Evolutionary conservation across 371 early-diverging fungal species (phyloP).

Genomic region (Syncephalastrum contaminatum): DNA sequence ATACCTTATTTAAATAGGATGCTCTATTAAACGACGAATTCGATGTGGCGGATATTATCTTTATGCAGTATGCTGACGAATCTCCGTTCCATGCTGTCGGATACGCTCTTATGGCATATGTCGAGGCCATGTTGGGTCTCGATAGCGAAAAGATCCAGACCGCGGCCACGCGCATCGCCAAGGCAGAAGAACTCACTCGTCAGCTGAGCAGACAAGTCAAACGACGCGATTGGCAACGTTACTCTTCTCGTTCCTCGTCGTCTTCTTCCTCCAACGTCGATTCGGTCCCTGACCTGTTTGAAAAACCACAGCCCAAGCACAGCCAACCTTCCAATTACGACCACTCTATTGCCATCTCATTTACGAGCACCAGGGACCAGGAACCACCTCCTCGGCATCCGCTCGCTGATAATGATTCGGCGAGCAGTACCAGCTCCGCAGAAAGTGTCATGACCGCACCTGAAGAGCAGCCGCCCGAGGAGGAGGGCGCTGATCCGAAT

Average conservation of each 20-base stretch:
- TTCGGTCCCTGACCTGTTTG: no score
- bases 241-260: no score
- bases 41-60: conserved; percentile 37
- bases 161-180: conserved; percentile 40
- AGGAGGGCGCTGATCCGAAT: not conserved
- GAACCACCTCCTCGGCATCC: no score
- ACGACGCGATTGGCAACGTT: conserved; percentile 20
- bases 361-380: no score
- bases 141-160: conserved; percentile 37
- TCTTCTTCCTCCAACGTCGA: no score
- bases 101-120: conserved; percentile 46
- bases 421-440: not conserved
- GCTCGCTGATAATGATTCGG: not conserved
- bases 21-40: conserved; percentile 50
- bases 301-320: no score
- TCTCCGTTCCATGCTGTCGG: conserved; percentile 55
- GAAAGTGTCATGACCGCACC: conserved; percentile 11
- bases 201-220: conserved; percentile 33
- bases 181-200: conserved; percentile 34
- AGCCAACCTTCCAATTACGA: no score
- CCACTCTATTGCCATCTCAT: no score
- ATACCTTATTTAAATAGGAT: conserved; percentile 25
- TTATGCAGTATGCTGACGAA: conserved; percentile 35
- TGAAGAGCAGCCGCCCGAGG: not conserved
- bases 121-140: conserved; percentile 50